Evolutionary conservation across 1,284 basidiomycete genomes (phyloP).

Genomic region (Ganoderma lingzhi): DNA sequence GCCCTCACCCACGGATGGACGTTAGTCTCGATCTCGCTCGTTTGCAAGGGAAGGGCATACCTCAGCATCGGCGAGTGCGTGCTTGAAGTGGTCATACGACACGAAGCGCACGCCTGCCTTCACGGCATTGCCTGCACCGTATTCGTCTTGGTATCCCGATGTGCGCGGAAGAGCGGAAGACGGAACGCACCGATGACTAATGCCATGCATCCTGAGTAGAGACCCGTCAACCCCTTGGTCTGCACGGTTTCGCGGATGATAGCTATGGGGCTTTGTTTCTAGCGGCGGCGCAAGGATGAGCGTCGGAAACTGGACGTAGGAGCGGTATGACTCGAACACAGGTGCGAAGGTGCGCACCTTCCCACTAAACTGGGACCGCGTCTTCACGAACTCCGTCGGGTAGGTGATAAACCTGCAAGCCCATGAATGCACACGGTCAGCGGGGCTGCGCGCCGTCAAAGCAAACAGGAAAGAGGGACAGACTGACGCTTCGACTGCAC

Average conservation of each 20-base stretch:
- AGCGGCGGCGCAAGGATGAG: not conserved
- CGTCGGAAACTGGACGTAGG: not conserved
- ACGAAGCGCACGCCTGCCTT: constrained; percentile 97
- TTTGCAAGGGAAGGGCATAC: constrained; percentile 50
- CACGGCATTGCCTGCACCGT: constrained; percentile 63
- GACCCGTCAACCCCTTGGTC: constrained; percentile 76
- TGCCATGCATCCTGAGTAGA: constrained; percentile 90
- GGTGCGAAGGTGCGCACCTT: constrained; percentile 53
- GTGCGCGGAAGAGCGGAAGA: not conserved
- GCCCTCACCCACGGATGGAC: constrained; percentile 60
- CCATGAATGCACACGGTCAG: not conserved
- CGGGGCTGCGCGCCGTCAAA: not conserved
- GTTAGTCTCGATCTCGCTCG: constrained; percentile 13
- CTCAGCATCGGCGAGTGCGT: constrained; percentile 81
- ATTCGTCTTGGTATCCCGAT: not conserved
- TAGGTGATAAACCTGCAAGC: constrained; percentile 78
- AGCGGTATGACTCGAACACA: not conserved
- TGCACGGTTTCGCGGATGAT: constrained; percentile 78
- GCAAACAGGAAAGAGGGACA: not conserved
- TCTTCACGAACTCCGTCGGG: constrained; percentile 94
- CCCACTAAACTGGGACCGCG: constrained; percentile 82
- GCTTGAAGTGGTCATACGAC: constrained; percentile 95
- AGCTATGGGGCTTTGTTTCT: constrained; percentile 73
- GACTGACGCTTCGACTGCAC: constrained; percentile 89
- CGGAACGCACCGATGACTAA: constrained; percentile 73